Evolutionary conservation across 1,284 basidiomycete species (phyloP), one percentile per base, ranked within the genome.

Genomic region (Sphagnurus paluster): DNA sequence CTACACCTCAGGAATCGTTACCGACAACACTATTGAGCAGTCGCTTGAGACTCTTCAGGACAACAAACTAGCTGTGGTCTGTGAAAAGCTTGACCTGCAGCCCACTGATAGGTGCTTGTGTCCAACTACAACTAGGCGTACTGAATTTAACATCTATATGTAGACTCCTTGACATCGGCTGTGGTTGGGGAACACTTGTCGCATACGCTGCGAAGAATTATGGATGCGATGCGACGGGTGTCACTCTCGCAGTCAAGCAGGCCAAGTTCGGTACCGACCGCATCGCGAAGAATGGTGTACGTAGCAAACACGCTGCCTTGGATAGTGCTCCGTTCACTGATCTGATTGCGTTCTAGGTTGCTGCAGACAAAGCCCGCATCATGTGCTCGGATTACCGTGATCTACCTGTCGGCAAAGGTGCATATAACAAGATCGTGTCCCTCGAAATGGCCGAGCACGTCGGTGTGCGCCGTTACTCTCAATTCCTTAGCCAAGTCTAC

Each of bases 381-480:
- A 74, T 98, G 43, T 98, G 96, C 77, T 85, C 84, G 65, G 97
- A 99, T 69, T 98, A 92, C 71, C 83, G 96, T 29, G 93, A 98
- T 50, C 90, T 98, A 56, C 93, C 93, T 29, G 80, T 82, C 37
- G 80, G 82, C 20, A 78, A 81, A 46, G 90, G 86, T 45, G 82
- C 82, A 47, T 99, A 89, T 67, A 89, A 83, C 65, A 99, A 99
- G 77, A 99, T 99, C 53, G 92, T 96, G 42, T 88, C 86, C 58
- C 79, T 99, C 58, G 96, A 99, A 71, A 99, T 99, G 96, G 96
- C 96, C 28, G 97, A 99, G 82, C 94, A 98, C 62, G 97, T 99
- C 53, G 96, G 96, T 49, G 86, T 99, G 64, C 85, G 93, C 57
- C 89, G 93, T 51, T 99, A 99, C 69, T 79, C 80, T 38, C 69